Evolutionary conservation across 306 rosid species (phyloP).

Genomic region (Gynostemma pentaphyllum): DNA sequence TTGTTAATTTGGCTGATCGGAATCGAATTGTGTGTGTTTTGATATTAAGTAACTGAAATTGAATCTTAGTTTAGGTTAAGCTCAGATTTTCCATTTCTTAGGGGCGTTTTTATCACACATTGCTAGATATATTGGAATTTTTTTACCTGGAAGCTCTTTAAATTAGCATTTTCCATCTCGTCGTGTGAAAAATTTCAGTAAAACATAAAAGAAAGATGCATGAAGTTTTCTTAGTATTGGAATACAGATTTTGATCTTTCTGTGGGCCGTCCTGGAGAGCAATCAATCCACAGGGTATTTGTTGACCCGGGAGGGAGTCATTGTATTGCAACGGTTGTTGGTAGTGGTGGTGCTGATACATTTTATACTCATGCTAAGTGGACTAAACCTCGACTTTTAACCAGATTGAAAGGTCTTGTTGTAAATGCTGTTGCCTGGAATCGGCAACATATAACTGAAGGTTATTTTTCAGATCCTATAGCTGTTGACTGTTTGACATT

Average conservation of each 20-base stretch:
- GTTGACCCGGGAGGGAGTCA: slow-evolving; percentile 98
- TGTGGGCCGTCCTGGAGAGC: slow-evolving; percentile 83
- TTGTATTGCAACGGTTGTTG: slow-evolving; percentile 71
- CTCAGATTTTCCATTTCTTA: background rate
- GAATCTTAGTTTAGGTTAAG: background rate
- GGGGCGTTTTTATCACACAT: background rate
- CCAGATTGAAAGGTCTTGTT: slow-evolving; percentile 73
- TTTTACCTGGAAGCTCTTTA: background rate
- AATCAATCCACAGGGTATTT: slow-evolving; percentile 87
- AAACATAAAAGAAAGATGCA: background rate
- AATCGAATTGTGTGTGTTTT: background rate
- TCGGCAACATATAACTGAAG: slow-evolving; percentile 84
- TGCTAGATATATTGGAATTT: background rate
- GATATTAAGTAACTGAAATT: background rate
- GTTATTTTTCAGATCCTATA: slow-evolving; percentile 23
- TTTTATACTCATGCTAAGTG: slow-evolving; percentile 90
- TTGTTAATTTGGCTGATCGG: background rate
- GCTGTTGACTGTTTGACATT: slow-evolving; percentile 6
- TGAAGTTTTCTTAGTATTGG: slow-evolving; percentile 21
- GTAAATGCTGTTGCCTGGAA: slow-evolving; percentile 96
- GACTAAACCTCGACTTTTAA: slow-evolving; percentile 74
- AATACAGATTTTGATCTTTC: slow-evolving; percentile 71
- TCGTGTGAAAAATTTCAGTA: background rate
- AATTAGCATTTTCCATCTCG: background rate
- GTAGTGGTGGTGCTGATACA: slow-evolving; percentile 73